Percentiles rank a stretch among this genome's conserved stretches.
Evolutionary conservation across 1,284 basidiomycete species (phyloP).

Genomic region (Heterobasidion irregulare): DNA sequence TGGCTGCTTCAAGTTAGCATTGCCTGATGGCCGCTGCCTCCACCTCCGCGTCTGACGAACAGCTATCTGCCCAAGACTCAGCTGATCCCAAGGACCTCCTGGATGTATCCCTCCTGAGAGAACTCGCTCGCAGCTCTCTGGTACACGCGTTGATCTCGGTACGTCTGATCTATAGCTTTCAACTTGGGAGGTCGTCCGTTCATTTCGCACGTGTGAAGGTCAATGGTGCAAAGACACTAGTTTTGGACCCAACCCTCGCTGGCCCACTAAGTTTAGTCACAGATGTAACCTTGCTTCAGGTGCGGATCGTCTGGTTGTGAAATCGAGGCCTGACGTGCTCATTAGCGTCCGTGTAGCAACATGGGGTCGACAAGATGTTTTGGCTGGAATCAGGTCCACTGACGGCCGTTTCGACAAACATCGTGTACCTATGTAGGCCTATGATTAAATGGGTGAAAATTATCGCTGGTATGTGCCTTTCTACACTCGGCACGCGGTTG

Average conservation of each 20-base stretch:
- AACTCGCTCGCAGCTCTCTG: slow-evolving; percentile 68
- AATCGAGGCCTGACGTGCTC: slow-evolving; percentile 1
- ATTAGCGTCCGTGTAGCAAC: slow-evolving; percentile 51
- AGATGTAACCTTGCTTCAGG: slow-evolving; percentile 89
- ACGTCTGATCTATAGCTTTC: slow-evolving; percentile 17
- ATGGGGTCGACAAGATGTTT: slow-evolving; percentile 99
- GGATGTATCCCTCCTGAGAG: slow-evolving; percentile 68
- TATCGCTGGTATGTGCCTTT: slow-evolving; percentile 69
- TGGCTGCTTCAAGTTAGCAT: too few relatives aligned
- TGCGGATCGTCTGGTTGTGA: slow-evolving; percentile 22
- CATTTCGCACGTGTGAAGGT: slow-evolving; percentile 42
- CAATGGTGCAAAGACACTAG: slow-evolving; percentile 91
- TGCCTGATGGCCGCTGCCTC: slow-evolving; percentile 15
- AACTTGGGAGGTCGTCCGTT: neutral
- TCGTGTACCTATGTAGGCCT: slow-evolving; percentile 92
- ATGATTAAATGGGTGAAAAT: slow-evolving; percentile 81
- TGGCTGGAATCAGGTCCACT: slow-evolving; percentile 92
- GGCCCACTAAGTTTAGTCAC: slow-evolving; percentile 91
- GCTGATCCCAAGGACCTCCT: slow-evolving; percentile 31
- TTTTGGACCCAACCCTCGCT: slow-evolving; percentile 82
- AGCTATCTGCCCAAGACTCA: slow-evolving; percentile 14
- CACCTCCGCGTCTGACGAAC: slow-evolving; percentile 17
- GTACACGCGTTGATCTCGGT: slow-evolving; percentile 82
- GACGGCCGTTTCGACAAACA: slow-evolving; percentile 77
- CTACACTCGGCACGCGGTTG: slow-evolving; percentile 3